These are phyloP conservation scores for Aphanomyces stellatus DNA, from an alignment of 352 stramenopile species.

Conservation along the genomic window DNA sequence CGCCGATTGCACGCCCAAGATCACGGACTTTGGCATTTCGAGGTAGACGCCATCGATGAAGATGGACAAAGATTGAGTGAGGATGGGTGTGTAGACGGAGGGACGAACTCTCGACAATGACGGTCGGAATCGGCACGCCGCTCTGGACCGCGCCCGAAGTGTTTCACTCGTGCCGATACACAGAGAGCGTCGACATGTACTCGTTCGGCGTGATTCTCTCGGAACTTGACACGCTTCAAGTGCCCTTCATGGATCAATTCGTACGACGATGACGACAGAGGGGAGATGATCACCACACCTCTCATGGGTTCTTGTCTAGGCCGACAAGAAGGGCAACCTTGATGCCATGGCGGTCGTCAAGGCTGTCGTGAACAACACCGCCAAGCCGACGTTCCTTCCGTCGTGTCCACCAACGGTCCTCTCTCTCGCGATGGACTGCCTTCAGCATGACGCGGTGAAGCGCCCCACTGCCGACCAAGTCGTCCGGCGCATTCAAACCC, in stretches of 20 bases:
- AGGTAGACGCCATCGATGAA: neutral
- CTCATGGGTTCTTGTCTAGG: neutral
- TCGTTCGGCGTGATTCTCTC: constrained; percentile 14
- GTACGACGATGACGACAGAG: neutral
- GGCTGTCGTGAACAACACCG: neutral
- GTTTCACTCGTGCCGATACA: neutral
- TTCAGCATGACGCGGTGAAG: neutral
- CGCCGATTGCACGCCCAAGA: neutral
- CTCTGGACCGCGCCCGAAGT: constrained; percentile 17
- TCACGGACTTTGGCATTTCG: constrained; percentile 19
- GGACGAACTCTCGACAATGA: constrained; percentile 2
- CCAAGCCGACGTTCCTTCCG: neutral
- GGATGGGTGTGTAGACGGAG: no score
- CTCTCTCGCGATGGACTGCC: neutral
- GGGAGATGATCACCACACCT: neutral
- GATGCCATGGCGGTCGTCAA: neutral
- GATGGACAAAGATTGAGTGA: no score
- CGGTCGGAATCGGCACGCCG: constrained; percentile 4
- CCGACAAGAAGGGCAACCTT: neutral
- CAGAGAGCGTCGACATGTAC: constrained; percentile 18
- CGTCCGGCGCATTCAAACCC: neutral
- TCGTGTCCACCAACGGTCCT: neutral
- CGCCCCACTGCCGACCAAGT: neutral
- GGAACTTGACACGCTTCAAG: constrained; percentile 9
- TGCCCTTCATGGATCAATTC: constrained; percentile 5